Evolutionary conservation across 805 yeast species (phyloP), one percentile per base, ranked within the genome.

Genomic region (Saccharomycopsis sp.): DNA sequence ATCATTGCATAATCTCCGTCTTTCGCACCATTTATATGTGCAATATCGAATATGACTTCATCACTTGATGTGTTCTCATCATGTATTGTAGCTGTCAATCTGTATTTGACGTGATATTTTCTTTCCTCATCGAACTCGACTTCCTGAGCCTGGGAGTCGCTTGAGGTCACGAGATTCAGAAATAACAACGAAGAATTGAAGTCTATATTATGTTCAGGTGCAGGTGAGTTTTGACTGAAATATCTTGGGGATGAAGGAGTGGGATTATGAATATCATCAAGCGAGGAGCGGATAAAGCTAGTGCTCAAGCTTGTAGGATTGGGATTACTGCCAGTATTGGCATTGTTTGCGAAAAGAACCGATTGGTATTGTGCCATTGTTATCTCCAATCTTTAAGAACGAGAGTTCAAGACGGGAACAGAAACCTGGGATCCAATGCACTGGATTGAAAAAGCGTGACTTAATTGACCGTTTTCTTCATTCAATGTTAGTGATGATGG

Each of bases 1-100:
- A 87, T 65, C 68, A 89, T 96, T 22, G 89, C 92, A 5, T 89
- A 71, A 66, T 87, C 89, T 17, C 96, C 97, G n/a, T 78, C 83
- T 56, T 75, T 74, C 0, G 88, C 80, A 0, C 86, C 87, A 0
- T 89, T 86, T 0, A 89, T 63, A 2, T 81, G 72, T 0, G 74
- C 66, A 19, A 84, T 70, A 66, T 89, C 92, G 1, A 91, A 66
- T 52, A 86, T 69, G 1, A 91, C 87, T 42, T 81, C 82, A 42
- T 83, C 84, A 1, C 73, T 50, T 1, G 84, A 81, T 0, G 79
- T 74, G 23, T 89, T 72, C 2, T 80, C 64, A 62, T 91, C 97
- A 67, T 92, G 97, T 64, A 88, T 20, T 14, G 57, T 53, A n/a
- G 38, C 60, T 78, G 77, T 67, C 65, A 14, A 72, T 84, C 75